Evolutionary conservation across 2,329 filamentous ascomycete species (phyloP).

Genomic region (Setomelanomma holmii): DNA sequence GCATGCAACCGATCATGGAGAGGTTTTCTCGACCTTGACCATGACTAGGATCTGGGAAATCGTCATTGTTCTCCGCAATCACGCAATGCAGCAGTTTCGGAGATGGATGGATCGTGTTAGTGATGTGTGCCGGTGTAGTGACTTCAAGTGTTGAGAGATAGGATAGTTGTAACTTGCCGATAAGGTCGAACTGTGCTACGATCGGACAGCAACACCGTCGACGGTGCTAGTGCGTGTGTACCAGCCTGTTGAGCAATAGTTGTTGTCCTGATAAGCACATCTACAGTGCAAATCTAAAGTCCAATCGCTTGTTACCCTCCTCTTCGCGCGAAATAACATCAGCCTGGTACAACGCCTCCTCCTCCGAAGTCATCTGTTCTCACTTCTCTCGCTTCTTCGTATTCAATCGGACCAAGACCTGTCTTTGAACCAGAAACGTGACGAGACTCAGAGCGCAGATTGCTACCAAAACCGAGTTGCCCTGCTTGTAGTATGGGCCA

Average conservation of each 20-base stretch:
- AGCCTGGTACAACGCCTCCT: conserved; percentile 58
- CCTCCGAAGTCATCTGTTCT: conserved; percentile 57
- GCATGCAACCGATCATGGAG: not conserved
- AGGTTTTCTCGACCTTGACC: not conserved
- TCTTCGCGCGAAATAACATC: conserved; percentile 37
- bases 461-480: conserved; percentile 60
- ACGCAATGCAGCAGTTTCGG: conserved; percentile 12
- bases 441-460: conserved; percentile 58
- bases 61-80: conserved; percentile 18
- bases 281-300: conserved; percentile 48
- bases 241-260: too few relatives aligned
- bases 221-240: too few relatives aligned
- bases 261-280: too few relatives aligned
- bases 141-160: not conserved
- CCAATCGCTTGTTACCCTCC: conserved; percentile 50
- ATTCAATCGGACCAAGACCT: conserved; percentile 47
- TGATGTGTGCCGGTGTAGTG: not conserved
- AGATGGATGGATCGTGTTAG: conserved; percentile 4
- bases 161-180: not conserved
- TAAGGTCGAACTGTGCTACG: too few relatives aligned
- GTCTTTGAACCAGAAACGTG: conserved; percentile 58
- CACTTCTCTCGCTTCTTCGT: conserved; percentile 54
- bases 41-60: conserved; percentile 6
- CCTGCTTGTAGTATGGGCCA: conserved; percentile 60
- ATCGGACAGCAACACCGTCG: too few relatives aligned